phyloP scores from a whole-genome alignment of 2,329 filamentous ascomycete genomes.

The Botryotinia globosa region DNA sequence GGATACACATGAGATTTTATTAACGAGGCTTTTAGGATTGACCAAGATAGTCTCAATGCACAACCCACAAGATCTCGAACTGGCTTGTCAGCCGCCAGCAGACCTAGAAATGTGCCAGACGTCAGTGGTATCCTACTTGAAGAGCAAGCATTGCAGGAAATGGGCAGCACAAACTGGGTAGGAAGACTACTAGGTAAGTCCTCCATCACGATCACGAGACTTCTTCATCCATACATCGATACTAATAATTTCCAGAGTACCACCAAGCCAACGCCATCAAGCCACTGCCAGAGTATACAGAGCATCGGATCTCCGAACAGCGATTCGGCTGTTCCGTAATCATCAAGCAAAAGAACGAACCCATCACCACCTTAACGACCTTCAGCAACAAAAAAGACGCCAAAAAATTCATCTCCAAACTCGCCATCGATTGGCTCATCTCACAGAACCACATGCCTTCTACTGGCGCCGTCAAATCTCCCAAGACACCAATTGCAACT shows the following conservation, averaged over 20 bases:
- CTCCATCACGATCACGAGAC: not conserved
- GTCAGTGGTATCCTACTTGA: conserved; percentile 22
- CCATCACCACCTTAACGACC: not conserved
- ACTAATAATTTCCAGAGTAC: conserved; percentile 30
- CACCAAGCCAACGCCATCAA: conserved; percentile 25
- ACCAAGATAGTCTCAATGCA: not conserved
- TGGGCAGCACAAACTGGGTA: conserved; percentile 37
- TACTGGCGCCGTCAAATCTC: conserved; percentile 31
- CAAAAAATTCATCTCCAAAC: conserved; percentile 37
- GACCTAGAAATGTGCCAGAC: conserved; percentile 23
- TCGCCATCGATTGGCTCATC: conserved; percentile 37
- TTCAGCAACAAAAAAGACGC: conserved; percentile 34
- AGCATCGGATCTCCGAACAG: not conserved
- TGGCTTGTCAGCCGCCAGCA: conserved; percentile 18
- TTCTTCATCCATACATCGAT: not conserved
- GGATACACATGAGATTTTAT: not conserved
- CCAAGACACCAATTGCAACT: conserved; percentile 23
- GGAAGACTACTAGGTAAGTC: conserved; percentile 32
- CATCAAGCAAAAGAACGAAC: not conserved
- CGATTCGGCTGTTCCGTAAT: conserved; percentile 7
- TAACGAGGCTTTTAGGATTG: not conserved
- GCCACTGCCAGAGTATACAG: conserved; percentile 1
- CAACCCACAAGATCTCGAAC: not conserved
- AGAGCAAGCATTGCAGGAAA: conserved; percentile 24
- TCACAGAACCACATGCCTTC: conserved; percentile 34